Conservation (phyloP, 2,329 filamentous ascomycete genomes). For the Ascochyta clinopodiicola region DNA sequence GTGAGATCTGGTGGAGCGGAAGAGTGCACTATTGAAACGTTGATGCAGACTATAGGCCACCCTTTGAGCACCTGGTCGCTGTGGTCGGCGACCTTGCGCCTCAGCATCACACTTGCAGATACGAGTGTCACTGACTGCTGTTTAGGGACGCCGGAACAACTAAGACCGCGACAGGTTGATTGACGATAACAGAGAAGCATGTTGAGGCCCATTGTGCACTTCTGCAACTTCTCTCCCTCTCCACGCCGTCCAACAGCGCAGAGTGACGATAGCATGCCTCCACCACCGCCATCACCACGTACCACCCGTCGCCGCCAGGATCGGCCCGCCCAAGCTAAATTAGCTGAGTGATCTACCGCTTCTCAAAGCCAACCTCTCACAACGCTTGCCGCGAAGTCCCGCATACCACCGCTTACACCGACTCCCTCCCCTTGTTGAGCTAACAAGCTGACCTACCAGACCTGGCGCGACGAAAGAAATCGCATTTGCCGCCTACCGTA, state of each 20-base stretch:
- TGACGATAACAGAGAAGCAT: not conserved
- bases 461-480: too few species aligned
- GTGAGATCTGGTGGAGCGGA: not conserved
- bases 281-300: not conserved
- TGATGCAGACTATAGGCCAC: slow-evolving; percentile 7
- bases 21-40: slow-evolving; percentile 9
- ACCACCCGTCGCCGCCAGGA: not conserved
- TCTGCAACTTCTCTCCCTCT: not conserved
- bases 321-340: not conserved
- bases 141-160: not conserved
- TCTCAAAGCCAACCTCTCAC: not conserved
- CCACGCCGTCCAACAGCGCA: not conserved
- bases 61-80: not conserved
- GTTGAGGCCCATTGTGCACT: not conserved
- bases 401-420: not conserved
- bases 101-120: not conserved
- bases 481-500: too few species aligned
- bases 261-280: not conserved
- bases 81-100: not conserved
- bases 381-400: not conserved
- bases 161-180: not conserved
- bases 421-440: not conserved
- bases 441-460: not conserved
- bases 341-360: not conserved
- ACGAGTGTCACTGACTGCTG: not conserved